A percentile compares a stretch with the other conserved stretches of the same genome.
phyloP scores from a whole-genome alignment of 139 green algal genomes.

The Chlorella sorokiniana region DNA sequence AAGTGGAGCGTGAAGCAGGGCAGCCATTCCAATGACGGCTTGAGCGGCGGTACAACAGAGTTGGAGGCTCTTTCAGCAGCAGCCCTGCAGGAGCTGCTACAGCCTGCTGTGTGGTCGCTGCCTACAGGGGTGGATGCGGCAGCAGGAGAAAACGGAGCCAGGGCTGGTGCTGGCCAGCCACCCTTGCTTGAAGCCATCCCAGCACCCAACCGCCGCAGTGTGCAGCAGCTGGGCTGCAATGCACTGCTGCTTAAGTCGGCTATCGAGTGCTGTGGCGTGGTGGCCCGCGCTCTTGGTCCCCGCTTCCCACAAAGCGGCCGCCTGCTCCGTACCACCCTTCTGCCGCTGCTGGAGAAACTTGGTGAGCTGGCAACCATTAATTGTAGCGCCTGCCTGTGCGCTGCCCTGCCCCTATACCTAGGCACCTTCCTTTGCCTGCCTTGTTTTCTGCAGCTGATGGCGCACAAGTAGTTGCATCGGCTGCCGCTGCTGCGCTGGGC shows the following conservation, averaged over 20 bases:
- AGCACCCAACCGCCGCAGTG: neutral
- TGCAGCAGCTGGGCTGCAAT: slow-evolving; percentile 66
- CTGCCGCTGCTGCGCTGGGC: slow-evolving; percentile 49
- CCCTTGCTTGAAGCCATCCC: neutral
- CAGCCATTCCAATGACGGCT: slow-evolving; percentile 4
- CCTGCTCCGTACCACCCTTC: slow-evolving; percentile 60
- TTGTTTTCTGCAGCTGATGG: slow-evolving; percentile 45
- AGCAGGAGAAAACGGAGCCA: neutral
- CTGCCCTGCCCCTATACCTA: neutral
- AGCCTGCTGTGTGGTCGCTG: slow-evolving; percentile 46
- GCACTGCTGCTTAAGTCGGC: slow-evolving; percentile 61
- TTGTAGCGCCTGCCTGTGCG: neutral
- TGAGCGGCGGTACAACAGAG: neutral
- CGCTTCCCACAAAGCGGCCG: slow-evolving; percentile 52
- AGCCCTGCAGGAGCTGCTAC: slow-evolving; percentile 23
- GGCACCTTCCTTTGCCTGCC: neutral
- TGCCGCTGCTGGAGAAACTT: slow-evolving; percentile 80
- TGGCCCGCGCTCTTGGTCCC: slow-evolving; percentile 47
- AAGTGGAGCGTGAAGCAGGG: slow-evolving; percentile 6
- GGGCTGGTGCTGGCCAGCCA: neutral
- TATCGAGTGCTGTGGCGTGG: slow-evolving; percentile 59
- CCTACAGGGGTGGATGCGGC: slow-evolving; percentile 27
- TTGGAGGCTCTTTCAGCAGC: slow-evolving; percentile 41
- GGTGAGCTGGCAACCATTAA: slow-evolving; percentile 6
- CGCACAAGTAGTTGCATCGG: slow-evolving; percentile 54